A percentile compares a stretch with the other conserved stretches of the same genome.
Conservation (phyloP, 768 basidiomycete species). For the Lactarius hengduanensis region DNA sequence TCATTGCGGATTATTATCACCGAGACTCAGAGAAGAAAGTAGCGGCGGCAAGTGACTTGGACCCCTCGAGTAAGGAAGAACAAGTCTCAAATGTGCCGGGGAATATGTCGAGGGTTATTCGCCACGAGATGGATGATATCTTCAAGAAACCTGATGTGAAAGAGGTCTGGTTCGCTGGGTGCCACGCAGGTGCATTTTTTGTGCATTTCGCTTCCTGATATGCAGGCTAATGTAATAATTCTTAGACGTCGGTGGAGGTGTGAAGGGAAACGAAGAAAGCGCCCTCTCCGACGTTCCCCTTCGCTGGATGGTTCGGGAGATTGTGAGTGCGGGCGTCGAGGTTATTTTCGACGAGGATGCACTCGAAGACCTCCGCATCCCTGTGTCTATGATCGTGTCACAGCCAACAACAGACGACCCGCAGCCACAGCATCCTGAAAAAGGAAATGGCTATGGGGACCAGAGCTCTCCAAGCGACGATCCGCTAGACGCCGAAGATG, state of each 20-base stretch:
- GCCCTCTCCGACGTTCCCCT: slow-evolving; percentile 21
- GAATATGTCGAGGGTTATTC: background rate
- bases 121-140: background rate
- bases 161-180: slow-evolving; percentile 23
- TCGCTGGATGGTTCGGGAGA: slow-evolving; percentile 26
- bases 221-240: background rate
- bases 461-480: background rate
- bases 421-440: background rate
- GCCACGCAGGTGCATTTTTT: slow-evolving; percentile 10
- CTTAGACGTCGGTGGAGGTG: slow-evolving; percentile 26
- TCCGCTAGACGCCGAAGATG: background rate
- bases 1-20: slow-evolving; percentile 63
- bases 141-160: slow-evolving; percentile 11
- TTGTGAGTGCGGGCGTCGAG: background rate
- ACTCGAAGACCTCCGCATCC: background rate
- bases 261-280: background rate
- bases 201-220: background rate
- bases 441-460: background rate
- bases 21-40: slow-evolving; percentile 33
- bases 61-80: background rate
- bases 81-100: background rate
- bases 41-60: background rate
- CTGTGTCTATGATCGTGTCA: background rate
- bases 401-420: background rate
- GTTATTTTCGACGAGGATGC: slow-evolving; percentile 4